Base-by-base conservation (phyloP, 129 eudicot genomes). In the Ambrosia artemisiifolia region DNA sequence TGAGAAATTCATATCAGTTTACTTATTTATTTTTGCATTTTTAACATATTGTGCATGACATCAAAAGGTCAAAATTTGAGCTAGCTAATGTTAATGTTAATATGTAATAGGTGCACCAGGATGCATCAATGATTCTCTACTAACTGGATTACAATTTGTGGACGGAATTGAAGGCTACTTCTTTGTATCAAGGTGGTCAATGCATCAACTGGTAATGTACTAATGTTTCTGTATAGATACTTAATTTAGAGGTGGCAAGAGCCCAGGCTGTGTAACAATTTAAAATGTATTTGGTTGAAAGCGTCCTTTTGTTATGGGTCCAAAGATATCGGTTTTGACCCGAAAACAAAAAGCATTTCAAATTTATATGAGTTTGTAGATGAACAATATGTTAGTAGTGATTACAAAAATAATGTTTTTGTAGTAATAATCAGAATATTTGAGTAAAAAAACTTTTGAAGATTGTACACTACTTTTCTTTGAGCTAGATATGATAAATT, bases 181-280 rank as follows among this genome's bases (percentile, higher is more conserved):
- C 75, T 90, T 94, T 76, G 97, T 91, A 63, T 79, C 87, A 65
- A 84, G 97, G 65, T 88, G 96, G 97, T 80, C 96, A 44, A 90
- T 94, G 97, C 99, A 94, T 84, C 99, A 94, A 88, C 69, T 94
- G 96, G 97, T 94, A 90, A 80, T 65, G 44, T 94, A 94, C 96
- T 94, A 90, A 80, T 65, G 44, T 76, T 51, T 70, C 3, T 65
- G 60, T 48, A 18, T 0, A 0, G 14, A 20, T 24, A 28, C 28
- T 33, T 18, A 56, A 56, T 8, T 8, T 24, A 11, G 13, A 24
- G 43, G 42, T 32, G 43, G 65, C 4, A 60, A 60, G 43, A 60
- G 16, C 17, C 13, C 2, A 28, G 64, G 8, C 5, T 57, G 16
- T 38, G 18, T 48, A 12, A 48, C 54, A 4, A 48, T 18, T 48